These are phyloP conservation scores for Arthroderma uncinatum DNA, from an alignment of 2,329 filamentous ascomycete genomes.

Conservation along the genomic window DNA sequence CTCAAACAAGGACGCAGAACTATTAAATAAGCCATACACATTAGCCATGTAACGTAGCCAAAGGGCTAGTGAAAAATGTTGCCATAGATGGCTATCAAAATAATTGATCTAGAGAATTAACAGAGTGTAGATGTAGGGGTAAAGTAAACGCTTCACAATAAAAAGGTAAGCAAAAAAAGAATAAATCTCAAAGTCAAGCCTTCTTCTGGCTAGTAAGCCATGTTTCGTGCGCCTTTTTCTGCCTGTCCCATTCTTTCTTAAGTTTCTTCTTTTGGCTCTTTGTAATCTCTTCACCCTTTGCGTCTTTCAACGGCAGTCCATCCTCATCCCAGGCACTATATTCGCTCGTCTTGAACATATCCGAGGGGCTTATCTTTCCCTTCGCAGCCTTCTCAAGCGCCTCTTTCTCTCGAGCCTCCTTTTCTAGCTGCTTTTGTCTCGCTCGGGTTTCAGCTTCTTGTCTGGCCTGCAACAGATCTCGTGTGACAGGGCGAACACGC, in stretches of 20 bases:
- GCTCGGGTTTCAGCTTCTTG: constrained; percentile 39
- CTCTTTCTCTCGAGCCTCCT: constrained; percentile 48
- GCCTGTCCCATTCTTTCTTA: constrained; percentile 78
- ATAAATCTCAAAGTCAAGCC: neutral
- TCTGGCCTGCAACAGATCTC: constrained; percentile 43
- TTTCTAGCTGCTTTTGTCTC: constrained; percentile 44
- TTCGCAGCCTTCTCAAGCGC: constrained; percentile 43
- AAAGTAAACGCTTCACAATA: neutral
- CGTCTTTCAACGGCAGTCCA: constrained; percentile 66
- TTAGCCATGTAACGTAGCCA: too few relatives aligned
- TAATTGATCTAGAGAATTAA: neutral
- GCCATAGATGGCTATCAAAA: neutral
- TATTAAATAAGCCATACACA: too few relatives aligned
- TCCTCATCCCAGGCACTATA: constrained; percentile 74
- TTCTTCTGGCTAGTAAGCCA: constrained; percentile 27
- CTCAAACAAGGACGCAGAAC: too few relatives aligned
- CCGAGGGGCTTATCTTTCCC: constrained; percentile 46
- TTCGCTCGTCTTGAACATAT: constrained; percentile 49
- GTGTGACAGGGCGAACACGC: constrained; percentile 57
- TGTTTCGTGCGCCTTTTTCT: constrained; percentile 73
- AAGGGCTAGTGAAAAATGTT: too few relatives aligned
- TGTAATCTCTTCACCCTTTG: constrained; percentile 65
- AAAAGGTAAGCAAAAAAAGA: neutral
- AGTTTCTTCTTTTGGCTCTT: constrained; percentile 74
- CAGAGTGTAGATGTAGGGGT: neutral